Evolutionary conservation across 805 yeast species (phyloP).

Genomic region (Yarrowia sp.): DNA sequence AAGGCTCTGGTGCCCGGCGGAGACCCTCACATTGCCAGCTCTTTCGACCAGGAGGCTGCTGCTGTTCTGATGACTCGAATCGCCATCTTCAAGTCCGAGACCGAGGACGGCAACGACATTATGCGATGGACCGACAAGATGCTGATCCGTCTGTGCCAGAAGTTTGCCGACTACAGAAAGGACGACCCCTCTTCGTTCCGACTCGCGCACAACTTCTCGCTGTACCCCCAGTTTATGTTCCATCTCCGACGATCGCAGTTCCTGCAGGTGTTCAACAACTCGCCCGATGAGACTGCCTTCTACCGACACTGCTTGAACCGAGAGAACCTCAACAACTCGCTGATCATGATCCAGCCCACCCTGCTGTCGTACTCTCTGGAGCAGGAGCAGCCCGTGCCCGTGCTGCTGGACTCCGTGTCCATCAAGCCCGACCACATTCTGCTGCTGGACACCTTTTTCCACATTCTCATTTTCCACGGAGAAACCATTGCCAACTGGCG

Average conservation of each 20-base stretch:
- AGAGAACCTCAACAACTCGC: slow-evolving; percentile 86
- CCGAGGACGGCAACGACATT: slow-evolving; percentile 88
- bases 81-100: slow-evolving; percentile 69
- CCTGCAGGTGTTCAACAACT: slow-evolving; percentile 87
- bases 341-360: slow-evolving; percentile 95
- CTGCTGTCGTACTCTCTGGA: slow-evolving; percentile 77
- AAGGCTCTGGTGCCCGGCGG: slow-evolving; percentile 48
- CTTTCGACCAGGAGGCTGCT: slow-evolving; percentile 97
- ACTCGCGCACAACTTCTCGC: slow-evolving; percentile 69
- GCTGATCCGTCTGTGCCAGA: slow-evolving; percentile 76
- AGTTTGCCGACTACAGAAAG: slow-evolving; percentile 82
- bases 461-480: slow-evolving; percentile 88
- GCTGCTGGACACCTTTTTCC: slow-evolving; percentile 88
- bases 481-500: slow-evolving; percentile 91
- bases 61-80: slow-evolving; percentile 84
- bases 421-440: slow-evolving; percentile 79
- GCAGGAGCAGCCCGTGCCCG: slow-evolving; percentile 76
- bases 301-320: slow-evolving; percentile 83
- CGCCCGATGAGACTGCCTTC: slow-evolving; percentile 96
- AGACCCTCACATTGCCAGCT: slow-evolving; percentile 47
- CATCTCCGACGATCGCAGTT: slow-evolving; percentile 92
- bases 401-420: slow-evolving; percentile 82
- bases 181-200: slow-evolving; percentile 77
- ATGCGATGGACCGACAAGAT: slow-evolving; percentile 88
- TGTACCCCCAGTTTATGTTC: slow-evolving; percentile 91